Base-by-base conservation (phyloP, 805 yeast species). In the Candida rishiriensis region DNA sequence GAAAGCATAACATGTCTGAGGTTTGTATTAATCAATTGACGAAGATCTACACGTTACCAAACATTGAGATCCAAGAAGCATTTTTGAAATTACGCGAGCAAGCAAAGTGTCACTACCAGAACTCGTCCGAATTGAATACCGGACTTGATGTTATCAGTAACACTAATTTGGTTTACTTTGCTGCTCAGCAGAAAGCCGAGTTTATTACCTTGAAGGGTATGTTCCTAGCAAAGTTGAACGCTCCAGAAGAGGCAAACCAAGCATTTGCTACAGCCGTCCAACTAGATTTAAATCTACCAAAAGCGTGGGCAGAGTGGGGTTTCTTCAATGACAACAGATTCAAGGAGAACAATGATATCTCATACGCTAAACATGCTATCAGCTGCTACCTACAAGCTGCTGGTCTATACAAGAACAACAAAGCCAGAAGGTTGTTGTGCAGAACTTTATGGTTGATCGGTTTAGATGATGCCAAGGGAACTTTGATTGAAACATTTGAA, bases 291-390 rank as follows among this genome's bases (percentile, higher is more conserved):
- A 88, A 90, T 56, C 66, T 93, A 38, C 96, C 98, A 1, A 91
- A 93, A 63, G 98, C 99, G 0, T 93, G 99, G 99, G 98, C 97
- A 3, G 97, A 95, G 62, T 93, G 99, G 99, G 99, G 99, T 48
- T 81, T 83, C 61, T 93, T 88, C 69, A 90, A 90, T 60, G 99
- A 93, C 55, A 78, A 83, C 28, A 73, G 96, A 35, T 82, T 88
- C 63, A 85, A 87, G 52, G 95, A 88, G 52, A 83, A 83, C 48
- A 78, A 71, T 40, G 95, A 88, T 55, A 81, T 85, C 66, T 78
- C 80, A 17, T 83, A 80, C 64, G 99, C 98, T 15, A 85, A 88
- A 50, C 89, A 90, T 63, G 98, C 99, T 2, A 82, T 93, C 39
- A 85, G 95, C 56, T 93, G 99, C 63, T 95, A 90, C 65, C 72